A percentile compares a stretch with the other conserved stretches of the same genome.
These are phyloP conservation scores for Leishmania tropica DNA, from an alignment of 208 protist species.

Conservation along the genomic window DNA sequence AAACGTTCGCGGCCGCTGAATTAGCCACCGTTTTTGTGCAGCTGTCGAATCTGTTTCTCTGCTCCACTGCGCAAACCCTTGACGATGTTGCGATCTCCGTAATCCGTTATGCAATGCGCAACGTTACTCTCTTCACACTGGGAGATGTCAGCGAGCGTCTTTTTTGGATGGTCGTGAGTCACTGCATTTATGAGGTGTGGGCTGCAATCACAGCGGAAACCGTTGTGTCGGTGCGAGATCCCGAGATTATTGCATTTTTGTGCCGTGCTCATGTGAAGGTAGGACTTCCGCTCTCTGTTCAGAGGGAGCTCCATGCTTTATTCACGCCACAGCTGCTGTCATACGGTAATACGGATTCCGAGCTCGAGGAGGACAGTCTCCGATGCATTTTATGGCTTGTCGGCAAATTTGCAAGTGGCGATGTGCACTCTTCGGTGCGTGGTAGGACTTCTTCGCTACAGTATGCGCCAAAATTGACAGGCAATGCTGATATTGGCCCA, in stretches of 20 bases:
- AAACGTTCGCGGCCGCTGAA: neutral
- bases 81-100: constrained; percentile 10
- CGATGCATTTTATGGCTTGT: constrained; percentile 21
- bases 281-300: constrained; percentile 11
- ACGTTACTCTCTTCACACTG: constrained; percentile 7
- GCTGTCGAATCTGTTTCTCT: constrained; percentile 27
- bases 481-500: neutral
- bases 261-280: constrained; percentile 21
- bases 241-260: constrained; percentile 19
- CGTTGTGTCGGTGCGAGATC: constrained; percentile 14
- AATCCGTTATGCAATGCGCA: constrained; percentile 16
- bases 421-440: neutral
- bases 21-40: constrained; percentile 14
- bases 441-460: neutral
- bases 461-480: neutral
- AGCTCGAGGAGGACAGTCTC: constrained; percentile 12
- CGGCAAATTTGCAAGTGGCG: constrained; percentile 2
- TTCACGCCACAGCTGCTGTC: constrained; percentile 8
- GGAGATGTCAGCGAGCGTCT: neutral
- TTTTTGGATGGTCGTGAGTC: constrained; percentile 26
- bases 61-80: constrained; percentile 9
- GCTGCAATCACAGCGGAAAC: constrained; percentile 5
- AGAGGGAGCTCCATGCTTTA: constrained; percentile 13
- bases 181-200: constrained; percentile 25
- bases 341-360: neutral